A percentile compares a stretch with the other conserved stretches of the same genome.
These are phyloP conservation scores for Bruguiera sexangula DNA, from an alignment of 345 rosid genomes.

Conservation along the genomic window DNA sequence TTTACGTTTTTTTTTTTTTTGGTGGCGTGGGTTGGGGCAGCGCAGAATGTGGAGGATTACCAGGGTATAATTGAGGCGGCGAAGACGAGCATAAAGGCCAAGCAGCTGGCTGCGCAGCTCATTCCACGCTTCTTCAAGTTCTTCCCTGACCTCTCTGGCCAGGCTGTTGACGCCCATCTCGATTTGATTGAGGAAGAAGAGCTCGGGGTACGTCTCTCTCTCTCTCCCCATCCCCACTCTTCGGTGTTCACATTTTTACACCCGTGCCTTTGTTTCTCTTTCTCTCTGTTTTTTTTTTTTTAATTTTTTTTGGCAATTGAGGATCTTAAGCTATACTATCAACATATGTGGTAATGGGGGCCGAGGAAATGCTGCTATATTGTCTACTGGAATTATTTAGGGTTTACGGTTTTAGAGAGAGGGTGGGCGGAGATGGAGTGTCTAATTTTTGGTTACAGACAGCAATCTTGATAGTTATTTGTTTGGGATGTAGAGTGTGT, in stretches of 20 bases:
- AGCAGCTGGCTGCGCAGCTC: conserved; percentile 95
- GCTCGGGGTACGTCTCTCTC: conserved; percentile 57
- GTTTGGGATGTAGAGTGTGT: neutral
- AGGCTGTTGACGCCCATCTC: conserved; percentile 71
- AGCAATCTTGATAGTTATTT: neutral
- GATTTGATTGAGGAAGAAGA: conserved; percentile 94
- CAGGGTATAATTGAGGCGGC: conserved; percentile 80
- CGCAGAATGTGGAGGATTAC: conserved; percentile 76
- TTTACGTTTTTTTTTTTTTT: neutral
- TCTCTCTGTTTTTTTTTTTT: too few species aligned
- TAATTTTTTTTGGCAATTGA: too few species aligned
- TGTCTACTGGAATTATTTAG: too few species aligned
- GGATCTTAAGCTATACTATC: too few species aligned
- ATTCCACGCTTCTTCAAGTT: conserved; percentile 97
- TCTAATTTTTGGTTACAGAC: too few species aligned
- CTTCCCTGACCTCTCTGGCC: conserved; percentile 70
- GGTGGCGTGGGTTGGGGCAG: neutral
- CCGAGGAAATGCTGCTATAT: too few species aligned
- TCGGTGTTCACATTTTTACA: neutral
- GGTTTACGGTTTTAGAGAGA: too few species aligned
- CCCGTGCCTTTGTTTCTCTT: too few species aligned
- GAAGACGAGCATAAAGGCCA: conserved; percentile 73
- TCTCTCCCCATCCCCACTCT: neutral
- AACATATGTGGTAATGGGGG: too few species aligned
- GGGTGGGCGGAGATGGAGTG: too few species aligned